These are phyloP conservation scores for Colletotrichum viniferum DNA, from an alignment of 2,329 filamentous ascomycete species.

Conservation along the genomic window DNA sequence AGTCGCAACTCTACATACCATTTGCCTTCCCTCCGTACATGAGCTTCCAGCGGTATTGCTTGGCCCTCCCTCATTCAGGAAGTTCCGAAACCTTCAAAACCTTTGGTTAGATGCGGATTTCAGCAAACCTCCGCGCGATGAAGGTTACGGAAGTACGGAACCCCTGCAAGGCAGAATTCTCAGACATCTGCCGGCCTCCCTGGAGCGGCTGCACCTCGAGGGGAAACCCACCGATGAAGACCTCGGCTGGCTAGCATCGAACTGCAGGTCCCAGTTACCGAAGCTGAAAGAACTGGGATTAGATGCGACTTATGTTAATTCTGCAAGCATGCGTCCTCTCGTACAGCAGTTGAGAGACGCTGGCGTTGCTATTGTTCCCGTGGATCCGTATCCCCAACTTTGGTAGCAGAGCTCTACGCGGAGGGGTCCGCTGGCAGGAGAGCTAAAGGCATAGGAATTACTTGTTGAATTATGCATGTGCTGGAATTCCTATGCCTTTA, in stretches of 20 bases:
- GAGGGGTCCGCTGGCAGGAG: background rate
- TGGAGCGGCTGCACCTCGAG: background rate
- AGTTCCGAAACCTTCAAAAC: background rate
- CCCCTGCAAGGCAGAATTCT: background rate
- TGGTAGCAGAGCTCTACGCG: background rate
- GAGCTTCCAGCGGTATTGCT: background rate
- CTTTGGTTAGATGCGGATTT: background rate
- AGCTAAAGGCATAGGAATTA: background rate
- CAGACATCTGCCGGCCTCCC: background rate
- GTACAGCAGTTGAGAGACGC: background rate
- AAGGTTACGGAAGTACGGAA: background rate
- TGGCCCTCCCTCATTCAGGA: fast-evolving
- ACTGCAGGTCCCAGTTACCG: background rate
- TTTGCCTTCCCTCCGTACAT: background rate
- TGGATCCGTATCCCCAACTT: background rate
- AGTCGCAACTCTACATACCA: background rate
- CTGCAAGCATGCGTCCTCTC: background rate
- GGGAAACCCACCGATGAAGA: background rate
- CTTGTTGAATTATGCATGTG: too few relatives aligned
- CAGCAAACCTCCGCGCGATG: background rate
- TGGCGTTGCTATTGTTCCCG: background rate
- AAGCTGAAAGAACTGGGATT: background rate
- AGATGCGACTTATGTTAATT: background rate
- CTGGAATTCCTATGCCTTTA: too few relatives aligned
- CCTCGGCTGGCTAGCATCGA: background rate